Conservation (phyloP, 1,284 basidiomycete genomes). For the Ceratobasidium sp. region DNA sequence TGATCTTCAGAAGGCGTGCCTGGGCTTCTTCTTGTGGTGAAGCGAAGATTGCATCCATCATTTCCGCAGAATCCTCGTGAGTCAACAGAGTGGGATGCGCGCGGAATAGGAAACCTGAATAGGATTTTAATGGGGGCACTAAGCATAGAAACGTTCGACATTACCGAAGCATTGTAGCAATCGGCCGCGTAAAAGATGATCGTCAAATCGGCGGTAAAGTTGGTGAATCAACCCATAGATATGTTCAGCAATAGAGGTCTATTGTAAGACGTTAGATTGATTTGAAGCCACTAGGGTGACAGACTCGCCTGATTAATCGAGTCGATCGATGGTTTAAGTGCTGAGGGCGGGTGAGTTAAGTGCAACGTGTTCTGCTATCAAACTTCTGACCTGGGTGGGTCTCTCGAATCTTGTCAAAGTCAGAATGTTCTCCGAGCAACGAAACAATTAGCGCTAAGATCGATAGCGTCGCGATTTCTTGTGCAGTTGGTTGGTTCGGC, state of each 20-base stretch:
- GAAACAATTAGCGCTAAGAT: slow-evolving; percentile 83
- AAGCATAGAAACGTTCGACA: slow-evolving; percentile 39
- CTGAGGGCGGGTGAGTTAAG: slow-evolving; percentile 48
- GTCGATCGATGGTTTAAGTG: slow-evolving; percentile 65
- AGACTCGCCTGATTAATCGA: slow-evolving; percentile 62
- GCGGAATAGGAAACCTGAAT: slow-evolving; percentile 85
- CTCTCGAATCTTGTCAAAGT: slow-evolving; percentile 78
- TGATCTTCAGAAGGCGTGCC: slow-evolving; percentile 79
- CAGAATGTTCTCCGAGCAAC: slow-evolving; percentile 85
- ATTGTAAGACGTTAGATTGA: slow-evolving; percentile 29
- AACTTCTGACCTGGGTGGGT: slow-evolving; percentile 60
- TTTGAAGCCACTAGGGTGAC: background rate
- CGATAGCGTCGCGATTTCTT: slow-evolving; percentile 29
- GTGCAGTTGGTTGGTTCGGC: slow-evolving; percentile 16
- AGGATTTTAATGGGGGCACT: background rate
- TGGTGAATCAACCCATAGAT: slow-evolving; percentile 76
- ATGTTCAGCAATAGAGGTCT: slow-evolving; percentile 80
- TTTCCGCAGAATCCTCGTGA: slow-evolving; percentile 71
- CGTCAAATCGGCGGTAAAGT: slow-evolving; percentile 69
- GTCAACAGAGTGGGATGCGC: slow-evolving; percentile 91
- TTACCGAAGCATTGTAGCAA: slow-evolving; percentile 83
- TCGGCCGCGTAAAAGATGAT: slow-evolving; percentile 63
- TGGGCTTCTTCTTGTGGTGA: slow-evolving; percentile 74
- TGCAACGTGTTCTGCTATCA: background rate
- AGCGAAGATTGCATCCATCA: slow-evolving; percentile 88